These are phyloP conservation scores for Stipa capillata DNA, from an alignment of 176 grass and related monocot genomes.

Conservation along the genomic window DNA sequence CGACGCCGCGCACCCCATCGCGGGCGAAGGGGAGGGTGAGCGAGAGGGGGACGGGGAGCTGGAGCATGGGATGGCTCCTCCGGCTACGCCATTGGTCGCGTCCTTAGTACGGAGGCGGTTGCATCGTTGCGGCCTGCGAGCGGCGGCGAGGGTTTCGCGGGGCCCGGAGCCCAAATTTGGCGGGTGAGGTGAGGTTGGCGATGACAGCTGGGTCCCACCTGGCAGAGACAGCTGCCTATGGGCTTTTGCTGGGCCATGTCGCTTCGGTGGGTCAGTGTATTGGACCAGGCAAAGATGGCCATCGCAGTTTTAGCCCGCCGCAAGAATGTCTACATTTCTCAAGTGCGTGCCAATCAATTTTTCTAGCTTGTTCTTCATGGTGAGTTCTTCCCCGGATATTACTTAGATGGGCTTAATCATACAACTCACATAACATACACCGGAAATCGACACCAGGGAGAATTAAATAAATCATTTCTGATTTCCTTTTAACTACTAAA, in stretches of 20 bases:
- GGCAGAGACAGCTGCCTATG: background rate
- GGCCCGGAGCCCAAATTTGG: conserved; percentile 19
- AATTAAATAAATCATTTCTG: no score
- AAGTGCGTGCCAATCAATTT: no score
- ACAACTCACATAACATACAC: no score
- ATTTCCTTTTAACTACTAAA: no score
- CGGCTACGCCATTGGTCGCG: background rate
- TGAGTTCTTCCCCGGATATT: no score
- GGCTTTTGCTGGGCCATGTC: background rate
- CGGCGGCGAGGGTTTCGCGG: conserved; percentile 38
- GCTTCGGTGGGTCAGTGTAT: no score
- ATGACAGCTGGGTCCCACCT: background rate
- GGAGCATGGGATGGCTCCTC: background rate
- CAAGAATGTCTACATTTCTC: no score
- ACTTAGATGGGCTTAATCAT: no score
- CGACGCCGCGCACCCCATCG: conserved; percentile 49
- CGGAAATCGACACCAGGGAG: no score
- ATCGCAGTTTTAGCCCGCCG: no score
- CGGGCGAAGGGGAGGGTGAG: background rate
- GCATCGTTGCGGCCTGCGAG: conserved; percentile 21
- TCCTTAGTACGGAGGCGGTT: conserved; percentile 23
- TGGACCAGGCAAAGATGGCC: no score
- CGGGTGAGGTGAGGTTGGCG: background rate
- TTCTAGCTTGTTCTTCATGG: no score
- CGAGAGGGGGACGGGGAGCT: background rate